Conservation (phyloP, 805 yeast genomes). For the Sugiyamaella lignohabitans region DNA sequence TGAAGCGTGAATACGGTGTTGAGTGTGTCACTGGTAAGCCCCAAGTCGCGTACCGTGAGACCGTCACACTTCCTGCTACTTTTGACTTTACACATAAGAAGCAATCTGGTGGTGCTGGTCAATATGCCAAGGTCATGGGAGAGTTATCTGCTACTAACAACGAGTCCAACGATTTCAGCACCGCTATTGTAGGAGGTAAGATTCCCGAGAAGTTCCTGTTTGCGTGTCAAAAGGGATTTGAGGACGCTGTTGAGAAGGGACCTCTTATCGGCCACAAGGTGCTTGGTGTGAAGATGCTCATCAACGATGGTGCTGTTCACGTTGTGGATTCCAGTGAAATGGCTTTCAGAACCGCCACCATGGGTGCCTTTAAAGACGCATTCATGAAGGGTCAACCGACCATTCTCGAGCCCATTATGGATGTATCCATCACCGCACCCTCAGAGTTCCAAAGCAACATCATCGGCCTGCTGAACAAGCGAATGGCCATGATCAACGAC, state of each 20-base stretch:
- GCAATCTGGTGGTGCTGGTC: slow-evolving; percentile 99
- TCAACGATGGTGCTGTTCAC: slow-evolving; percentile 96
- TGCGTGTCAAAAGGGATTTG: slow-evolving; percentile 94
- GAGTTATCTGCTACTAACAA: slow-evolving; percentile 24
- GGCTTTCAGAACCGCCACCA: slow-evolving; percentile 89
- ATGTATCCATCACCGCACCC: slow-evolving; percentile 88
- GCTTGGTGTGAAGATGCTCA: slow-evolving; percentile 84
- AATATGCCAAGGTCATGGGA: slow-evolving; percentile 95
- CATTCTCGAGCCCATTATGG: slow-evolving; percentile 94
- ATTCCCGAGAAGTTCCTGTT: slow-evolving; percentile 89
- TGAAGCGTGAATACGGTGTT: slow-evolving; percentile 94
- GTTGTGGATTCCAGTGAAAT: slow-evolving; percentile 95
- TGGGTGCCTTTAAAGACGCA: slow-evolving; percentile 86
- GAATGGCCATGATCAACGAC: slow-evolving; percentile 86
- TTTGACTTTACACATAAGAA: slow-evolving; percentile 96
- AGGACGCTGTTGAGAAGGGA: slow-evolving; percentile 91
- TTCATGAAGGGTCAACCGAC: slow-evolving; percentile 80
- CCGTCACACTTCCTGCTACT: slow-evolving; percentile 61
- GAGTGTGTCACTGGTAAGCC: slow-evolving; percentile 96
- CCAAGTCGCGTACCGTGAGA: slow-evolving; percentile 96
- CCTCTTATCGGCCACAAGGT: slow-evolving; percentile 94
- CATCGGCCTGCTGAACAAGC: slow-evolving; percentile 85
- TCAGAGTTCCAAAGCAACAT: slow-evolving; percentile 92
- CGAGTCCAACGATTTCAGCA: slow-evolving; percentile 58
- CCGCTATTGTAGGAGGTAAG: slow-evolving; percentile 93